Evolutionary conservation across 2,329 filamentous ascomycete genomes (phyloP).

Genomic region (Periconia macrospinosa): DNA sequence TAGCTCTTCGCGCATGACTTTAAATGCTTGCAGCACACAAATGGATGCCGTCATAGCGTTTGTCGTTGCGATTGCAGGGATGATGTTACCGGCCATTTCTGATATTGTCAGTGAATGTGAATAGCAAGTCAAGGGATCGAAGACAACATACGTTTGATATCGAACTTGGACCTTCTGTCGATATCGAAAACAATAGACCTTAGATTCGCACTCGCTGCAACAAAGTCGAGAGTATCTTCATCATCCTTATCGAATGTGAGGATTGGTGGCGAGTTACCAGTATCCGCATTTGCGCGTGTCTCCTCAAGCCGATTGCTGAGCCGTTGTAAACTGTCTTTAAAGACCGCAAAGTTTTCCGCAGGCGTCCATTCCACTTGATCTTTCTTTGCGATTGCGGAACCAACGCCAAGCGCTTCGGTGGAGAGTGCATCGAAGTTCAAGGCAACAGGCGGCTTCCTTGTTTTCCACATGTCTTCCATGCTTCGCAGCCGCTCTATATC

Average conservation of each 20-base stretch:
- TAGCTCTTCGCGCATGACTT: constrained; percentile 73
- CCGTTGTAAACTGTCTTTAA: constrained; percentile 78
- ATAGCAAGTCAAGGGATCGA: constrained; percentile 2
- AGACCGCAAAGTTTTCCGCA: constrained; percentile 81
- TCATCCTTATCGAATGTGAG: constrained; percentile 98
- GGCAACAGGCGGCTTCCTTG: constrained; percentile 70
- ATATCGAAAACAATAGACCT: constrained; percentile 89
- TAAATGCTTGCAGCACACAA: constrained; percentile 90
- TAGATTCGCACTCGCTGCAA: constrained; percentile 86
- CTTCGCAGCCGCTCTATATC: constrained; percentile 81
- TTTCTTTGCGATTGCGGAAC: constrained; percentile 59
- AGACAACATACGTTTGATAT: constrained; percentile 72
- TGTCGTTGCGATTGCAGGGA: constrained; percentile 95
- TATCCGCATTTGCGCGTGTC: constrained; percentile 59
- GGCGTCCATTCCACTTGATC: constrained; percentile 81
- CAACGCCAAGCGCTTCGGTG: constrained; percentile 55
- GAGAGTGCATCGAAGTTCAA: constrained; percentile 69
- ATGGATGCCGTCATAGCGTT: constrained; percentile 95
- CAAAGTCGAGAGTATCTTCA: constrained; percentile 91
- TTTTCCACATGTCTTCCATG: constrained; percentile 98
- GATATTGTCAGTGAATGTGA: constrained; percentile 1
- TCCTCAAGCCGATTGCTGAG: constrained; percentile 73
- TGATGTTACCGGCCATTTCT: constrained; percentile 99
- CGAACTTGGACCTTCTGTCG: constrained; percentile 84
- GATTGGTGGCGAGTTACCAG: constrained; percentile 55